A percentile compares a stretch with the other conserved stretches of the same genome.
Evolutionary conservation across 192 early-diverging fungal species (phyloP).

Genomic region (Obelidium mucronatum): DNA sequence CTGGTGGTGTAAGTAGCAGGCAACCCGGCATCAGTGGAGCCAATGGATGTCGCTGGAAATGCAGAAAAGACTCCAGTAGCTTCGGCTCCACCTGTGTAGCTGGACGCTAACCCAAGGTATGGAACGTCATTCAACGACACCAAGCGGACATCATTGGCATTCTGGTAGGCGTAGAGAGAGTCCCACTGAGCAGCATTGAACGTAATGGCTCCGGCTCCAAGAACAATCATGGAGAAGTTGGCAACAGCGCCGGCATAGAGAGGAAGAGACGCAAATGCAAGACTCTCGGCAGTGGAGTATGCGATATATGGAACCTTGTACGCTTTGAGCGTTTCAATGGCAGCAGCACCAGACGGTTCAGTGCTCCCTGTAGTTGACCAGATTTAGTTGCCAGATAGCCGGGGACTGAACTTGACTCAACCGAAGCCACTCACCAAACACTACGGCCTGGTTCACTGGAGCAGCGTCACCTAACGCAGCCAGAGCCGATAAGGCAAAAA

Average conservation of each 20-base stretch:
- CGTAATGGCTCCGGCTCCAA: too few relatives aligned
- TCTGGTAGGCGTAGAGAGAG: slow-evolving; percentile 24
- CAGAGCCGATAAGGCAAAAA: too few relatives aligned
- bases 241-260: too few relatives aligned
- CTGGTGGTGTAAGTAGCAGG: not conserved
- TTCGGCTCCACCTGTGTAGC: not conserved
- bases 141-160: slow-evolving; percentile 17
- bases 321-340: not conserved
- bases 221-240: too few relatives aligned
- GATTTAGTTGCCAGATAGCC: too few relatives aligned
- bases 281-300: not conserved
- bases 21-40: not conserved
- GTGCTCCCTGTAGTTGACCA: too few relatives aligned
- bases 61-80: not conserved
- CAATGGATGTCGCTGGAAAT: not conserved
- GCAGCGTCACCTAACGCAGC: too few relatives aligned
- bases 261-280: not conserved
- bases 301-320: not conserved
- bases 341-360: slow-evolving; percentile 9
- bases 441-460: too few relatives aligned
- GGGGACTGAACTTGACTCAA: too few relatives aligned
- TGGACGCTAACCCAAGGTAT: not conserved
- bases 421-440: too few relatives aligned
- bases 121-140: slow-evolving; percentile 28
- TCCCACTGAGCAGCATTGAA: slow-evolving; percentile 22